Evolutionary conservation across 352 stramenopile genomes (phyloP).

Genomic region (Elongisporangium senticosum): DNA sequence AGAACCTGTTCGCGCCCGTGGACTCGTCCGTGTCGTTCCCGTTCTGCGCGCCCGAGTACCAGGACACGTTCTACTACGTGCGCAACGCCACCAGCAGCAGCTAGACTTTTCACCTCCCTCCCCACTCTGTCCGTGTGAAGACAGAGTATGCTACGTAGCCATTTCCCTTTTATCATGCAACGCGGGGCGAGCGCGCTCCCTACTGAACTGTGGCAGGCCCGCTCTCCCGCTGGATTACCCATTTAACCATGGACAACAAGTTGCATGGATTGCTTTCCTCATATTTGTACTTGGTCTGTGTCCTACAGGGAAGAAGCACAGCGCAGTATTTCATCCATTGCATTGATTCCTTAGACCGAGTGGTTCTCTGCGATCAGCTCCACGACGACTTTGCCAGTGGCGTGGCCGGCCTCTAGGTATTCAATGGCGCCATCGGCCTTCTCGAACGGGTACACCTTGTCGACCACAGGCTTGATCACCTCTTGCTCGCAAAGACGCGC

Average conservation of each 20-base stretch:
- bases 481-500: conserved; percentile 34
- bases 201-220: too few relatives aligned
- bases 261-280: too few relatives aligned
- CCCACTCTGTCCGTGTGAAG: too few relatives aligned
- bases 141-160: too few relatives aligned
- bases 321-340: too few relatives aligned
- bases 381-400: conserved; percentile 63
- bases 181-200: too few relatives aligned
- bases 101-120: conserved; percentile 6
- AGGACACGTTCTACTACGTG: conserved; percentile 44
- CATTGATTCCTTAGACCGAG: too few relatives aligned
- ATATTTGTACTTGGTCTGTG: too few relatives aligned
- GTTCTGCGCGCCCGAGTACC: conserved; percentile 49
- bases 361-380: conserved; percentile 22
- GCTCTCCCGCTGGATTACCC: too few relatives aligned
- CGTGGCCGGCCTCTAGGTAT: conserved; percentile 54
- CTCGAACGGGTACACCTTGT: conserved; percentile 68
- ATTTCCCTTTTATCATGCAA: too few relatives aligned
- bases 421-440: conserved; percentile 57
- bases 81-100: conserved; percentile 19
- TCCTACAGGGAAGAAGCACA: too few relatives aligned
- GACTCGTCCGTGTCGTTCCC: conserved; percentile 35
- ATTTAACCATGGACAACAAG: too few relatives aligned
- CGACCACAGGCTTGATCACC: conserved; percentile 45
- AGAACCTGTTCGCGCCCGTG: conserved; percentile 44